These are phyloP conservation scores for Luffa aegyptiaca DNA, from an alignment of 306 rosid genomes.

Conservation along the genomic window DNA sequence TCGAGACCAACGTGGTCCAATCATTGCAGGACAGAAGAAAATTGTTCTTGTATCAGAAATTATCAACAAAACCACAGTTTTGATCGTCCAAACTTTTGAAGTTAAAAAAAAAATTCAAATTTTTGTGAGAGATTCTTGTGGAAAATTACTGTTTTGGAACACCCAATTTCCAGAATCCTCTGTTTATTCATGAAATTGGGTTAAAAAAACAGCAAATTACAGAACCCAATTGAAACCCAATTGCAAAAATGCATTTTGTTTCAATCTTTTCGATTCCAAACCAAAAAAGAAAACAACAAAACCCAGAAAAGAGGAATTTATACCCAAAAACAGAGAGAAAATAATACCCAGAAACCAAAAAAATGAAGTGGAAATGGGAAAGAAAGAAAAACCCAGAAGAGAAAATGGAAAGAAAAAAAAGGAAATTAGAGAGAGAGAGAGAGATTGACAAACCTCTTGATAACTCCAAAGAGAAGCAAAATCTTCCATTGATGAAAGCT, in stretches of 20 bases:
- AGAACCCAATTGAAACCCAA: background rate
- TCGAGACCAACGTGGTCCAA: background rate
- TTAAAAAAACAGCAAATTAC: background rate
- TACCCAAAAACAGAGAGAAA: background rate
- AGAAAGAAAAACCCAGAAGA: background rate
- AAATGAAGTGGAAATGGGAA: background rate
- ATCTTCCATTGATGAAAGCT: conserved; percentile 9
- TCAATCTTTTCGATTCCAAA: background rate
- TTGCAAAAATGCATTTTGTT: background rate
- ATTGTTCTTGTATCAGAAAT: background rate
- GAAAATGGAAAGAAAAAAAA: background rate
- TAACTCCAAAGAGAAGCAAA: conserved; percentile 7
- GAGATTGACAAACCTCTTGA: conserved; percentile 7
- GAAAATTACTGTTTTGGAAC: background rate
- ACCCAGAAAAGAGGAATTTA: background rate
- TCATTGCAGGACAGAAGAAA: background rate
- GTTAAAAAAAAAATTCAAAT: no score
- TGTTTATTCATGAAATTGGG: background rate
- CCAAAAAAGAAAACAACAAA: background rate
- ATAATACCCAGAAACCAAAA: background rate
- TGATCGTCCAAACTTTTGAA: background rate
- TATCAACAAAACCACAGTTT: background rate
- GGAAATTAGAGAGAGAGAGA: background rate
- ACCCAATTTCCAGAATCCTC: background rate
- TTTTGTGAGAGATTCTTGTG: background rate